Base-by-base conservation (phyloP, 1,284 basidiomycete genomes). In the Cerioporus squamosus region DNA sequence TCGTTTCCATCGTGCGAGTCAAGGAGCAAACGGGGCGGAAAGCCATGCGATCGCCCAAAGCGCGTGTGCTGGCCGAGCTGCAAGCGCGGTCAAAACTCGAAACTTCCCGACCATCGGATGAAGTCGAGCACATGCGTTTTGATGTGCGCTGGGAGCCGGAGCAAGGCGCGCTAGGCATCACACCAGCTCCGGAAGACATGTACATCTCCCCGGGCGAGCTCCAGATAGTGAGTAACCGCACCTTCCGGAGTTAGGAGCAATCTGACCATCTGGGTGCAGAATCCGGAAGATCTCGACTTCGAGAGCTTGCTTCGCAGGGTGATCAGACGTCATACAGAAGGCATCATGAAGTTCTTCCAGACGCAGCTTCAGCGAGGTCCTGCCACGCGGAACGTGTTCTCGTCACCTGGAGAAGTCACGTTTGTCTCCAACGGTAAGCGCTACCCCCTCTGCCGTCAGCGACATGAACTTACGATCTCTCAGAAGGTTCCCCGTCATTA, bases 81-180 rank as follows among this genome's bases (percentile, higher is more conserved):
- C 87, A 90, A 64, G 80, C 81, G 56, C 80, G 79, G 59, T 76
- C 85, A 2, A 90, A 88, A 66, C 74, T 90, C 76, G 23, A 72
- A 6, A 64, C 57, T 23, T 53, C 70, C 23, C 76, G 75, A 42
- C 83, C 88, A 1, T 91, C 89, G 1, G 91, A 93, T 66, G 82
- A 86, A 59, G 82, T 90, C 3, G 89, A 93, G 71, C 80, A 72
- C 75, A 81, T 81, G 50, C 70, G 69, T 12, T 77, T 85, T 60
- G 77, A 82, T 33, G 84, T 88, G 14, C 76, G 76, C 48, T 93
- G 91, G 91, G 85, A 87, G 65, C 86, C 89, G 4, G 79, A 80
- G 48, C 77, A 79, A 55, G 80, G 79, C 33, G 84, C 87, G 15
- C 73, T 91, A 17, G 87, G 86, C 4, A 80, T 85, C 3, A 62